Evolutionary conservation across 2,329 filamentous ascomycete species (phyloP), one percentile per base, ranked within the genome.

Genomic region (Fusarium sp.): DNA sequence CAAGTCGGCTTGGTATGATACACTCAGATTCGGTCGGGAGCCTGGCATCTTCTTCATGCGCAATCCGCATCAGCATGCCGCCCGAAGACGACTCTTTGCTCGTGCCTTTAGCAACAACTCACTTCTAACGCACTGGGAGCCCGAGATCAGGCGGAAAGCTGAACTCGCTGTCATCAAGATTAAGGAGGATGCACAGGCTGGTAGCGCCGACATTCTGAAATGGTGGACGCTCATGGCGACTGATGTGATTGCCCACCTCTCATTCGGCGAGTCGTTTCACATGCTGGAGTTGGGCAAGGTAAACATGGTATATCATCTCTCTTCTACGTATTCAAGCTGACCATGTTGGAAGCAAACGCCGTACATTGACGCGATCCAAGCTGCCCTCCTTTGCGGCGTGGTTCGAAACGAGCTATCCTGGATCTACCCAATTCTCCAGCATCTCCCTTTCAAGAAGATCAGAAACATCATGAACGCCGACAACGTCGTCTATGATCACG

Each of bases 221-320:
- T 72, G 66, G 69, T 72, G 69, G 70, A 70, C 62, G 0, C 41
- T 72, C 0, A 67, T 72, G 66, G 60, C 70, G 0, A 65, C 62
- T 0, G 70, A 72, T 12, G 51, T 72, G 0, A 72, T 72, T 5
- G 59, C 56, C 1, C 56, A 72, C 2, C 47, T 72, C 0, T 60
- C 62, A 0, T 72, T 72, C 7, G 70, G 69, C 1, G 62, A 72
- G 2, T 65, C 62, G 1, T 72, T 70, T 0, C 50, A 60, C 1
- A 67, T 72, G 66, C 11, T 72, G 1, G 62, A 72, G 9, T 34
- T 62, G 0, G 69, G 66, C 3, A 51, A 61, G 31, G 69, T 67
- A 41, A 12, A n/a, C n/a, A n/a, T n/a, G n/a, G n/a, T n/a, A 5
- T 46, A 11, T 28, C 7, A 16, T 18, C 12, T 15, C 15, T 13